These are phyloP conservation scores for Carnegiea gigantea DNA, from an alignment of 179 eudicot genomes.

Conservation along the genomic window DNA sequence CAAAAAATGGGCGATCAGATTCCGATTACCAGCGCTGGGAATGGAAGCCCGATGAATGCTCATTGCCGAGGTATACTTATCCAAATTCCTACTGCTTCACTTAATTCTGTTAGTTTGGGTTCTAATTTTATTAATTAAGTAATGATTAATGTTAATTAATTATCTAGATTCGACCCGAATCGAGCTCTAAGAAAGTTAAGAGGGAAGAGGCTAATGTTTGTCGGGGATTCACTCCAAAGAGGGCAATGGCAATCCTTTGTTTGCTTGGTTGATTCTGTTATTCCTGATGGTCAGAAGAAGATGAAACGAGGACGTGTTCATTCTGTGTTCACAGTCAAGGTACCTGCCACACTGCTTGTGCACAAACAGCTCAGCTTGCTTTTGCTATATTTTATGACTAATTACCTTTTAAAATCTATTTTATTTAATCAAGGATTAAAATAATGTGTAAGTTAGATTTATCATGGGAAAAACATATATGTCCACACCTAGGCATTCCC, in stretches of 20 bases:
- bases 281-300: slow-evolving; percentile 58
- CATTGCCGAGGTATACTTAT: slow-evolving; percentile 60
- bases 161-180: slow-evolving; percentile 60
- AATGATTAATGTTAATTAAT: not conserved
- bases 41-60: slow-evolving; percentile 91
- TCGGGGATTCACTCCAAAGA: slow-evolving; percentile 89
- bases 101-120: not conserved
- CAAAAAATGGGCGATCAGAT: slow-evolving; percentile 71
- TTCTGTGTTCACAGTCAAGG: slow-evolving; percentile 69
- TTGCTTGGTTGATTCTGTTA: slow-evolving; percentile 63
- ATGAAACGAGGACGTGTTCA: slow-evolving; percentile 66
- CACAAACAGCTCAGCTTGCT: too few species aligned
- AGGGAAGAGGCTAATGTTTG: slow-evolving; percentile 92
- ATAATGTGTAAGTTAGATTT: too few species aligned
- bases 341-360: not conserved
- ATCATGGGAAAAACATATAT: too few species aligned
- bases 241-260: slow-evolving; percentile 96
- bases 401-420: too few species aligned
- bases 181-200: slow-evolving; percentile 56
- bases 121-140: not conserved
- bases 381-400: too few species aligned
- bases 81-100: too few species aligned
- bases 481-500: too few species aligned
- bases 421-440: too few species aligned
- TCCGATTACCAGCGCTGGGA: slow-evolving; percentile 72